Evolutionary conservation across 2,329 filamentous ascomycete species (phyloP).

Genomic region (Microcera coccophila): DNA sequence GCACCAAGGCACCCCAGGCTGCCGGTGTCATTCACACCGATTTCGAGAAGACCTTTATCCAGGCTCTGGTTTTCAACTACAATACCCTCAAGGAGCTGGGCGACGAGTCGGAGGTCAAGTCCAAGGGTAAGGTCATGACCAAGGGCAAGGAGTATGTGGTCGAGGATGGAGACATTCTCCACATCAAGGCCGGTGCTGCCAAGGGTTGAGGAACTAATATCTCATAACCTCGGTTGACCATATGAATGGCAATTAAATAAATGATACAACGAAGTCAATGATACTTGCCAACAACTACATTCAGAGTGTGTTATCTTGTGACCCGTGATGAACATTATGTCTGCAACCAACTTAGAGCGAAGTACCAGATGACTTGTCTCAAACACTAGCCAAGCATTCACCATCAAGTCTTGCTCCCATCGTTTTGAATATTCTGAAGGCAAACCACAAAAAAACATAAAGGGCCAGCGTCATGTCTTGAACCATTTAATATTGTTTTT

Average conservation of each 20-base stretch:
- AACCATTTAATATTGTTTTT: too few species aligned
- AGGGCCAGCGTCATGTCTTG: too few species aligned
- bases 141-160: conserved; percentile 98
- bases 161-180: conserved; percentile 74
- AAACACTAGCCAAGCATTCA: too few species aligned
- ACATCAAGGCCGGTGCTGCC: conserved; percentile 86
- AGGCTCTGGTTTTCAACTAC: conserved; percentile 92
- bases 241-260: neutral
- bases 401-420: too few species aligned
- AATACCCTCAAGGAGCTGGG: conserved; percentile 75
- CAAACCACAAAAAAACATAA: too few species aligned
- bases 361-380: too few species aligned
- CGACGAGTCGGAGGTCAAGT: conserved; percentile 82
- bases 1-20: conserved; percentile 94
- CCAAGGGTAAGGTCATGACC: conserved; percentile 94
- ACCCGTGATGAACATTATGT: too few species aligned
- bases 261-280: neutral
- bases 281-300: neutral
- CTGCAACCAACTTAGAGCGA: too few species aligned
- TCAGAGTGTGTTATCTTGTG: too few species aligned
- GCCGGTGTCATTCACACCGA: conserved; percentile 98
- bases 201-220: conserved; percentile 53
- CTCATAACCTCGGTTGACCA: neutral
- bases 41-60: conserved; percentile 99
- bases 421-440: too few species aligned